These are phyloP conservation scores for Macadamia tetraphylla DNA, from an alignment of 164 flowering plant genomes.

Conservation along the genomic window DNA sequence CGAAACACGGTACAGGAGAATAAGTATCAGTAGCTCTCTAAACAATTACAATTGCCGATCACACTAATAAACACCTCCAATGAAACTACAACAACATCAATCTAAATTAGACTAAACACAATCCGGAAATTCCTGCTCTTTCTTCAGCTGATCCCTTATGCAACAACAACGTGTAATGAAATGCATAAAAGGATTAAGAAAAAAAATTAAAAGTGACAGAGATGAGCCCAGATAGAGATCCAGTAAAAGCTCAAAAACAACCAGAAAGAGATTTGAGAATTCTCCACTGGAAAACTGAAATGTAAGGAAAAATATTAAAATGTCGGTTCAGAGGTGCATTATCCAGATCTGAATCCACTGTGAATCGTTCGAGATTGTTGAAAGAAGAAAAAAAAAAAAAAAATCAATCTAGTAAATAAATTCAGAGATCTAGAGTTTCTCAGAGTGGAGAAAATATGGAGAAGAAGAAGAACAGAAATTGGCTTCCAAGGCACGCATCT, in stretches of 20 bases:
- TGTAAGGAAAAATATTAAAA: background rate
- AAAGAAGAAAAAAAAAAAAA: background rate
- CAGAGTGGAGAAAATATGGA: background rate
- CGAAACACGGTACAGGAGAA: background rate
- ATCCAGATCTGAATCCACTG: conserved; percentile 12
- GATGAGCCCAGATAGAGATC: background rate
- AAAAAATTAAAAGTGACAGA: background rate
- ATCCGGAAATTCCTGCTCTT: background rate
- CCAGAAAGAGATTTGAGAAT: background rate
- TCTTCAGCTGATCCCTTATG: conserved; percentile 4
- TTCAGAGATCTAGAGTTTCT: background rate
- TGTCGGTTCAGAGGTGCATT: background rate
- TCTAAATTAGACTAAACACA: background rate
- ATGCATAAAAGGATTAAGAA: background rate
- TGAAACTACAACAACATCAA: background rate
- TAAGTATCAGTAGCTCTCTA: background rate
- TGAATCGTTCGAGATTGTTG: background rate
- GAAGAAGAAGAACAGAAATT: background rate
- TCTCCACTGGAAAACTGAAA: background rate
- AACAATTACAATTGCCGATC: conserved; percentile 1
- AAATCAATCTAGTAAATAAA: no score
- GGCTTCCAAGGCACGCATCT: background rate
- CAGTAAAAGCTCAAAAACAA: background rate
- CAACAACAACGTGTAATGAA: background rate
- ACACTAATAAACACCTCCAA: background rate